Conservation (phyloP, 176 grass and related monocot species). For the barley (Hordeum vulgare) region DNA sequence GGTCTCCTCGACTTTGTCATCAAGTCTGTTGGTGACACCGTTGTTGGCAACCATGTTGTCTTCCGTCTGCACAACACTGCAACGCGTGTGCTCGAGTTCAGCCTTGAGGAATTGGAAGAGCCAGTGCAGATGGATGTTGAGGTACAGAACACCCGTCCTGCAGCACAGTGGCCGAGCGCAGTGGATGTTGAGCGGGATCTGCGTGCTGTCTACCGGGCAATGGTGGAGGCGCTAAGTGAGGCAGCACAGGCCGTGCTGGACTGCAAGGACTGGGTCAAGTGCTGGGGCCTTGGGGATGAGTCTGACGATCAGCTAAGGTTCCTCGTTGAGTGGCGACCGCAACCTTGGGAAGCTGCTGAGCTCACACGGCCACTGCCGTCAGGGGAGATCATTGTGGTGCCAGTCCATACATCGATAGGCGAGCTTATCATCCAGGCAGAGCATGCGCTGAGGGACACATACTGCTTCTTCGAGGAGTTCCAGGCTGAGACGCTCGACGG, state of each 20-base stretch:
- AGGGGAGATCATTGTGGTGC: slow-evolving; percentile 76
- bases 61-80: slow-evolving; percentile 46
- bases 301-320: slow-evolving; percentile 80
- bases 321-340: slow-evolving; percentile 60
- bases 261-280: slow-evolving; percentile 88
- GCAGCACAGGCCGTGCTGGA: slow-evolving; percentile 52
- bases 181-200: slow-evolving; percentile 54
- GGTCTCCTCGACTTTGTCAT: no score
- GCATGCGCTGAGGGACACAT: no score
- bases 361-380: slow-evolving; percentile 47
- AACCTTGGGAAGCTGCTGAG: slow-evolving; percentile 45
- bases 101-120: slow-evolving; percentile 54
- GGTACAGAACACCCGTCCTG: no score
- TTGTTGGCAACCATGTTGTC: slow-evolving; percentile 58
- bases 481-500: no score
- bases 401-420: slow-evolving; percentile 64
- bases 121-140: slow-evolving; percentile 21
- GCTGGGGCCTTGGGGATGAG: slow-evolving; percentile 77
- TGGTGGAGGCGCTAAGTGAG: slow-evolving; percentile 34
- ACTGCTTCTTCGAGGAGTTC: no score
- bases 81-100: slow-evolving; percentile 75
- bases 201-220: slow-evolving; percentile 46
- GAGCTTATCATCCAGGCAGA: slow-evolving; percentile 63
- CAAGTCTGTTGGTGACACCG: no score
- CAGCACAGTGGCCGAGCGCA: slow-evolving; percentile 30